Evolutionary conservation across 768 basidiomycete species (phyloP).

Genomic region (Lepiota brunneoincarnata): DNA sequence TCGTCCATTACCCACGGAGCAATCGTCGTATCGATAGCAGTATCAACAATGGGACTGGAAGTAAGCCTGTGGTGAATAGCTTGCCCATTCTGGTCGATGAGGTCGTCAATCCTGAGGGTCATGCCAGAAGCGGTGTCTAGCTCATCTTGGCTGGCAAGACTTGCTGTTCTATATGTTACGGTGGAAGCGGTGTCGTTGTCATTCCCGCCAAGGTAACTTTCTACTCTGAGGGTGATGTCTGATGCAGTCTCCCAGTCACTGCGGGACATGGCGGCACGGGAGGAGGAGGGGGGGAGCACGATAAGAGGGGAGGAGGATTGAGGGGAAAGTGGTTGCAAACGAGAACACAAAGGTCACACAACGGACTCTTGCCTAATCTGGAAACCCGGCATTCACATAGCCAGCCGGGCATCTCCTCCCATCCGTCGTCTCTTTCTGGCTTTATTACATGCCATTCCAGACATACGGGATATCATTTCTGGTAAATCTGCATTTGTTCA

Average conservation of each 20-base stretch:
- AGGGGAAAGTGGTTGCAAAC: background rate
- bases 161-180: no score
- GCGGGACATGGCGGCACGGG: background rate
- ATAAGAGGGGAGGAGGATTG: no score
- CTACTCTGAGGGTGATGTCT: constrained; percentile 5
- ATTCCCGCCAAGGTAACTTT: constrained; percentile 5
- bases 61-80: background rate
- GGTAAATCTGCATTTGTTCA: background rate
- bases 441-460: background rate
- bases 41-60: background rate
- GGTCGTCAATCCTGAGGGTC: constrained; percentile 10
- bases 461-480: background rate
- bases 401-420: background rate
- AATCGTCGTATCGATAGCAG: constrained; percentile 7
- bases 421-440: background rate
- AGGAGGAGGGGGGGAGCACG: no score
- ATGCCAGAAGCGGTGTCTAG: background rate
- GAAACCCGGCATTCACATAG: background rate
- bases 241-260: background rate
- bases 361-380: background rate
- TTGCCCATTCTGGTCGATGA: constrained; percentile 11
- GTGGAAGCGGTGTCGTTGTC: constrained; percentile 1
- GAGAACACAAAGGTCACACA: background rate
- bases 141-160: background rate
- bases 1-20: constrained; percentile 9